Conservation (phyloP, 495 filamentous ascomycete species). For the Daldinia vernicosa region DNA sequence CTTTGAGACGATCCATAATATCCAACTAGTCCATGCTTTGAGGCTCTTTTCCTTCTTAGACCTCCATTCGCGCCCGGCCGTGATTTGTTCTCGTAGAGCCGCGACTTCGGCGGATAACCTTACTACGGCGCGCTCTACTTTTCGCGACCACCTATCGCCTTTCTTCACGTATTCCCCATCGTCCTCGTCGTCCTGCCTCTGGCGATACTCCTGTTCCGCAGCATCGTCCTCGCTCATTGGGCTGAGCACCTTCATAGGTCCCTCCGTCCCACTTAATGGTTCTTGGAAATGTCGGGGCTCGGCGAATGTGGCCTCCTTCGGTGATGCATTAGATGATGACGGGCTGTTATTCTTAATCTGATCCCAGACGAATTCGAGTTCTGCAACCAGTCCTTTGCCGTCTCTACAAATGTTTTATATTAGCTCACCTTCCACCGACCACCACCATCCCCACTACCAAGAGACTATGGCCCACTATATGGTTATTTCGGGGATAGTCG, state of each 20-base stretch:
- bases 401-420: conserved; percentile 57
- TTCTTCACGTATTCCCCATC: conserved; percentile 57
- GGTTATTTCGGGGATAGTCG: conserved; percentile 3
- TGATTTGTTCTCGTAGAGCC: conserved; percentile 91
- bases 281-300: conserved; percentile 54
- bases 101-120: conserved; percentile 93
- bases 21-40: conserved; percentile 75
- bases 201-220: conserved; percentile 60
- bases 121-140: conserved; percentile 87
- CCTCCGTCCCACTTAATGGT: conserved; percentile 58
- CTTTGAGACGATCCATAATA: conserved; percentile 73
- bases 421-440: conserved; percentile 4
- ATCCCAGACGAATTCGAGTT: conserved; percentile 98
- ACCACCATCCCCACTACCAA: background rate
- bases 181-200: conserved; percentile 55
- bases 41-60: conserved; percentile 63
- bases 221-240: conserved; percentile 84
- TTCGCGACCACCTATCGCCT: conserved; percentile 74
- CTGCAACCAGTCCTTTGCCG: conserved; percentile 85
- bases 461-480: background rate
- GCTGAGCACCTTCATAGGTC: conserved; percentile 73
- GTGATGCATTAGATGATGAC: conserved; percentile 65
- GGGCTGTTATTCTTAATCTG: conserved; percentile 88
- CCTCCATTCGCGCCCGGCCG: conserved; percentile 67
- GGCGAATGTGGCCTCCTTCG: conserved; percentile 50